A percentile compares a stretch with the other conserved stretches of the same genome.
Conservation (phyloP, 768 basidiomycete genomes). For the Rhizopogon sp. region DNA sequence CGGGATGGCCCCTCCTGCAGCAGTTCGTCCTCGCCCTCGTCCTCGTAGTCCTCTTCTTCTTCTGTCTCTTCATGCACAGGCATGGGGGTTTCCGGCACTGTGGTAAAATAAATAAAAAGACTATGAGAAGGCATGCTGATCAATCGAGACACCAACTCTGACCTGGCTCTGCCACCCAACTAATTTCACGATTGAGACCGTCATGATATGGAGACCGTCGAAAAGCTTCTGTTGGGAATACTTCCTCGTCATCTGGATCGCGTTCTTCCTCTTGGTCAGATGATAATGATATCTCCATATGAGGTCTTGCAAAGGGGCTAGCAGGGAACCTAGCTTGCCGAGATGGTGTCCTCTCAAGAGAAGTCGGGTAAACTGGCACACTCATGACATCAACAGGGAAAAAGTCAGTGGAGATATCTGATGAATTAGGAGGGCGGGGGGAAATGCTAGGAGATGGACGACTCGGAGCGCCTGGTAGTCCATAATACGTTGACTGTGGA, state of each 20-base stretch:
- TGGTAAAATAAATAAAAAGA: conserved; percentile 5
- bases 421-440: conserved; percentile 41
- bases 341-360: conserved; percentile 40
- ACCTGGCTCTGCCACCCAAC: conserved; percentile 78
- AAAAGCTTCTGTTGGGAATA: conserved; percentile 55
- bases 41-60: conserved; percentile 31
- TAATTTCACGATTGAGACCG: conserved; percentile 53
- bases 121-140: conserved; percentile 3
- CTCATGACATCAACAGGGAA: conserved; percentile 33
- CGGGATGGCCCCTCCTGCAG: conserved; percentile 33
- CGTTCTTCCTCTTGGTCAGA: conserved; percentile 56
- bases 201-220: conserved; percentile 47
- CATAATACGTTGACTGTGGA: conserved; percentile 32
- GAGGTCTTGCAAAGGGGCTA: conserved; percentile 69
- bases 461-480: conserved; percentile 38
- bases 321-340: conserved; percentile 57
- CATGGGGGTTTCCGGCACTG: conserved; percentile 61
- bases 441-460: conserved; percentile 25
- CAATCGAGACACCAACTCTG: conserved; percentile 16
- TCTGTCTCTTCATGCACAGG: conserved; percentile 46
- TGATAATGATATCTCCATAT: conserved; percentile 53
- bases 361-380: conserved; percentile 43
- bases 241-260: conserved; percentile 49
- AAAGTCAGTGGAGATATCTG: conserved; percentile 48
- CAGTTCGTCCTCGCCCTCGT: conserved; percentile 42